Percentiles rank a stretch among this genome's conserved stretches.
These are phyloP conservation scores for Allantophomopsis cytisporea DNA, from an alignment of 2,329 filamentous ascomycete species.

Conservation along the genomic window DNA sequence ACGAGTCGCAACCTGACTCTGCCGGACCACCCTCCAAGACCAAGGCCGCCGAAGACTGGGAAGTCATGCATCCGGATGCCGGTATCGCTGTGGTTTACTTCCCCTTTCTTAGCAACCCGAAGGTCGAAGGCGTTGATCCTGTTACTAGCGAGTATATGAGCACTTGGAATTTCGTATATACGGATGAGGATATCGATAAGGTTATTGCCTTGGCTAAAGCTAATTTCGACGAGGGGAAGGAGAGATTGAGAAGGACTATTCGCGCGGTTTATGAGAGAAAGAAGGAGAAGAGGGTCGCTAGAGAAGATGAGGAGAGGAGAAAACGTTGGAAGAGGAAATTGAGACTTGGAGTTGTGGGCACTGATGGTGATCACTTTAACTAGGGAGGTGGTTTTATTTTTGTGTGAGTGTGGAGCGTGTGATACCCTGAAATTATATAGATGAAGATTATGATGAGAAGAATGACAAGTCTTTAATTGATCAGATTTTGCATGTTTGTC, in stretches of 20 bases:
- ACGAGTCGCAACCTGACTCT: constrained; percentile 28
- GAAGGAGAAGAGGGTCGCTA: constrained; percentile 50
- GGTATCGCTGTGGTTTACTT: constrained; percentile 87
- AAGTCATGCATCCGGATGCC: constrained; percentile 61
- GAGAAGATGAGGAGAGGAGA: constrained; percentile 24
- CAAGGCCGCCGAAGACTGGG: constrained; percentile 52
- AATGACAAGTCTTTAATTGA: too few species aligned
- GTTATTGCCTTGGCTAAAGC: constrained; percentile 71
- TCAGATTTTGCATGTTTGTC: too few species aligned
- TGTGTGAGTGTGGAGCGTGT: too few species aligned
- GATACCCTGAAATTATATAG: too few species aligned
- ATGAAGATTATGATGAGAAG: too few species aligned
- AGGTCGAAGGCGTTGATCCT: constrained; percentile 72
- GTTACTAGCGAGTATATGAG: constrained; percentile 73
- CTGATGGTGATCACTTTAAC: constrained; percentile 57
- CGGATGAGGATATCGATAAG: constrained; percentile 74
- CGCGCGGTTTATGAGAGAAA: constrained; percentile 88
- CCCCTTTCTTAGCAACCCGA: constrained; percentile 73
- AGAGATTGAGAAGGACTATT: constrained; percentile 66
- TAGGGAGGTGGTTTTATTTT: constrained; percentile 17
- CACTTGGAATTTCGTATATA: constrained; percentile 98
- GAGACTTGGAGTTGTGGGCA: constrained; percentile 35
- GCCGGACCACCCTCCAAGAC: constrained; percentile 20
- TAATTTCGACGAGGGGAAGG: constrained; percentile 75
- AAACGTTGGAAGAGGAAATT: constrained; percentile 32